Percentiles rank a stretch among this genome's conserved stretches.
These are phyloP conservation scores for Hericium coralloides DNA, from an alignment of 768 basidiomycete genomes.

Conservation along the genomic window DNA sequence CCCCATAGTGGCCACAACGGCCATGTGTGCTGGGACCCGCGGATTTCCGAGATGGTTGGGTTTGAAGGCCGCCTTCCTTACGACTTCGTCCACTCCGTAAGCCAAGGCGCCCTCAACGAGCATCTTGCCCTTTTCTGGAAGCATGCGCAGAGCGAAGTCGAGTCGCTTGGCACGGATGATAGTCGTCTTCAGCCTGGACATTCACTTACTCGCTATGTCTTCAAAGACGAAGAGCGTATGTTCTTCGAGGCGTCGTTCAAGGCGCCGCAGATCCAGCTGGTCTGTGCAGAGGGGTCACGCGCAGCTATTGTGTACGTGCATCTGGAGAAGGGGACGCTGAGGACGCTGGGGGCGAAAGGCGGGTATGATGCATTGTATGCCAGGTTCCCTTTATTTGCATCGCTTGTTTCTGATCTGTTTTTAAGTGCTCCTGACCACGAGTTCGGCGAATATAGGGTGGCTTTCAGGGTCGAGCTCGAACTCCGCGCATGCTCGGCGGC, in stretches of 20 bases:
- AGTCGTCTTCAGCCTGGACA: too few species aligned
- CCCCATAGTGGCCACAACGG: background rate
- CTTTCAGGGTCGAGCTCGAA: slow-evolving; percentile 22
- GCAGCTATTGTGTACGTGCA: background rate
- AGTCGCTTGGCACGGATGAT: too few species aligned
- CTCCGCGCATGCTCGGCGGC: slow-evolving; percentile 10
- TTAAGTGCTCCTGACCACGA: background rate
- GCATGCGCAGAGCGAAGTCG: too few species aligned
- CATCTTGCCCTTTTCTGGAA: too few species aligned
- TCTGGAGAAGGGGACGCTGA: background rate
- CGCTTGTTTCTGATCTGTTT: too few species aligned
- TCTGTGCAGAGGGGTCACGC: background rate
- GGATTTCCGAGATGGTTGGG: background rate
- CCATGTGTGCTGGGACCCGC: background rate
- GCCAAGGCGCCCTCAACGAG: background rate
- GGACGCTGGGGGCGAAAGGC: background rate
- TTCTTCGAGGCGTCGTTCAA: background rate
- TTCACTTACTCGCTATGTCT: too few species aligned
- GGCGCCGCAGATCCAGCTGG: background rate
- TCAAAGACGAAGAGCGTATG: background rate
- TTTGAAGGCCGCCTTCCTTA: background rate
- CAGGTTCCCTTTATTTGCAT: too few species aligned
- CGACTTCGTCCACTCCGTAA: background rate
- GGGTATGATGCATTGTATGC: too few species aligned
- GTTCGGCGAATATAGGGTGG: slow-evolving; percentile 15